These are phyloP conservation scores for Albifimbria verrucaria DNA, from an alignment of 2,329 filamentous ascomycete genomes.

Conservation along the genomic window DNA sequence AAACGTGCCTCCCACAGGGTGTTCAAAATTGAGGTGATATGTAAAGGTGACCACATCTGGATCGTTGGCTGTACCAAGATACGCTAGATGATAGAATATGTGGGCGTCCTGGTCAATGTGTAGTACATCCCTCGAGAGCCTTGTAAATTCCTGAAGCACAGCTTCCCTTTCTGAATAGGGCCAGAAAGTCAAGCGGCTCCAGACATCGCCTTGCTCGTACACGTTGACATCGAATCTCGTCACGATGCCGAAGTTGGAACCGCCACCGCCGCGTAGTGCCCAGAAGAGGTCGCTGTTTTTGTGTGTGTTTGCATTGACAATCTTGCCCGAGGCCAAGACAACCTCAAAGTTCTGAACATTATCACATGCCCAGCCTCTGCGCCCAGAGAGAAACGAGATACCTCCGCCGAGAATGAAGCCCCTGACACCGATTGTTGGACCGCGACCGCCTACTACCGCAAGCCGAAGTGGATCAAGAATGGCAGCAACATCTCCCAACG, in stretches of 20 bases:
- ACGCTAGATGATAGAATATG: background rate
- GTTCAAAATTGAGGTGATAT: background rate
- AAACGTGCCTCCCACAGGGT: background rate
- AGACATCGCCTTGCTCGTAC: conserved; percentile 21
- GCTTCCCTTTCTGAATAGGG: background rate
- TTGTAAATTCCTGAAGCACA: background rate
- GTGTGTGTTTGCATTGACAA: conserved; percentile 36
- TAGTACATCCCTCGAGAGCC: background rate
- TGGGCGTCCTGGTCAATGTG: background rate
- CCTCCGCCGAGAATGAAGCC: conserved; percentile 22
- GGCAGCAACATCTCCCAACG: conserved; percentile 30
- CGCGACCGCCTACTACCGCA: conserved; percentile 39
- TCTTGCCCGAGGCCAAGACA: conserved; percentile 41
- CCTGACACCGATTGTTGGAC: conserved; percentile 23
- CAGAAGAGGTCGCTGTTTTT: conserved; percentile 23
- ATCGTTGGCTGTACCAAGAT: background rate
- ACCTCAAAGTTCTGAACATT: conserved; percentile 41
- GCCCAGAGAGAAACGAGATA: conserved; percentile 19
- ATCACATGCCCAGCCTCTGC: conserved; percentile 43
- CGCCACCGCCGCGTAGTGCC: conserved; percentile 37
- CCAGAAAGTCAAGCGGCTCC: background rate
- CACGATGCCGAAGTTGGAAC: conserved; percentile 36
- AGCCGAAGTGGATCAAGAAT: conserved; percentile 25
- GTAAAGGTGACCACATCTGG: background rate
- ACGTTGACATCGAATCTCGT: conserved; percentile 22